phyloP scores from a whole-genome alignment of 164 flowering plant species.

The Berberis vulgaris region DNA sequence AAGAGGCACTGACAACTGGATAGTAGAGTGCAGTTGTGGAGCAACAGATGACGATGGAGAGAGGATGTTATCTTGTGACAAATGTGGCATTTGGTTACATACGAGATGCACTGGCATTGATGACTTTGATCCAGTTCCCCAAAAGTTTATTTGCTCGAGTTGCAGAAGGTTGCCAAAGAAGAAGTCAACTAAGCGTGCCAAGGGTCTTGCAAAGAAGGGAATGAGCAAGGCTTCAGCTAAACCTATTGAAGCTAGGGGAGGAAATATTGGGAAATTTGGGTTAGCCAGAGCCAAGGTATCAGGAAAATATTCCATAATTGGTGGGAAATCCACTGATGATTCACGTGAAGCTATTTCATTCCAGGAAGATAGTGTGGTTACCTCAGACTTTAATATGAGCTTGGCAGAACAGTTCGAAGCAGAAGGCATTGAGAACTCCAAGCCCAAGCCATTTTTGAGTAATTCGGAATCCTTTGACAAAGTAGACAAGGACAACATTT shows the following conservation, averaged over 20 bases:
- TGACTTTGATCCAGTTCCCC: constrained; percentile 44
- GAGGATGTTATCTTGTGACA: constrained; percentile 80
- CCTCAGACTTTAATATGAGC: background rate
- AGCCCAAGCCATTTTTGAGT: no score
- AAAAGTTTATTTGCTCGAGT: constrained; percentile 40
- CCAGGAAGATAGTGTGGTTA: background rate
- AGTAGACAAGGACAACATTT: no score
- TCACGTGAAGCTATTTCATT: no score
- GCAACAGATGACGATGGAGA: constrained; percentile 90
- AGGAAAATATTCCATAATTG: background rate
- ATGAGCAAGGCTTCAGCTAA: no score
- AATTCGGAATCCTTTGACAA: no score
- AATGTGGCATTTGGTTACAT: constrained; percentile 77
- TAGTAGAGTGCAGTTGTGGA: constrained; percentile 69
- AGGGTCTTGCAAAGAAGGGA: no score
- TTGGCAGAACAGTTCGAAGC: no score
- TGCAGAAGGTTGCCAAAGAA: constrained; percentile 15
- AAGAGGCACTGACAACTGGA: constrained; percentile 70
- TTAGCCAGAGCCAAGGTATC: background rate
- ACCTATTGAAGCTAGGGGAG: no score
- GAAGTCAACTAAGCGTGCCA: background rate
- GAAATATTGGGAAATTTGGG: no score
- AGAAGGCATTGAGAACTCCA: no score
- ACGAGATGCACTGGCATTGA: constrained; percentile 67
- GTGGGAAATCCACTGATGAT: background rate